Conservation (phyloP, 805 yeast genomes). For the Candida nonsorbophila region DNA sequence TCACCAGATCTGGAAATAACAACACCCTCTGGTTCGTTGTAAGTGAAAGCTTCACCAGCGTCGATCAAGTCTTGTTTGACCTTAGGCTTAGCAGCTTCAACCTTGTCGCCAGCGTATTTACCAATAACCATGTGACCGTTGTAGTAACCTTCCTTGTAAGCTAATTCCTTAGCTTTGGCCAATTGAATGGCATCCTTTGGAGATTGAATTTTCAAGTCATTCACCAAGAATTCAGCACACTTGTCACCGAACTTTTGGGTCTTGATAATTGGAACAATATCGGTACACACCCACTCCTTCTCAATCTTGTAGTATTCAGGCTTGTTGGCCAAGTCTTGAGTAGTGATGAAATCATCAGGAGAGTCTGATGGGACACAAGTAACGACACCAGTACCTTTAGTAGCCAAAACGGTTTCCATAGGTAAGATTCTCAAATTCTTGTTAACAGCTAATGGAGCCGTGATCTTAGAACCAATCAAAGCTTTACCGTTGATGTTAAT, state of each 20-base stretch:
- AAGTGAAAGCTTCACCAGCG: slow-evolving; percentile 75
- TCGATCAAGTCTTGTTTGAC: slow-evolving; percentile 78
- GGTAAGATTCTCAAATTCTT: slow-evolving; percentile 79
- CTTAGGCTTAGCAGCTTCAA: slow-evolving; percentile 85
- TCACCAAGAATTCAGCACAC: slow-evolving; percentile 79
- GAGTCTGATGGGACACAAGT: slow-evolving; percentile 99
- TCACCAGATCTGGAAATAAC: slow-evolving; percentile 96
- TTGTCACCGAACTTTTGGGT: slow-evolving; percentile 86
- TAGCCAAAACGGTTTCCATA: slow-evolving; percentile 93
- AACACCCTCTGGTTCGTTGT: slow-evolving; percentile 88
- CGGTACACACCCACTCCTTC: slow-evolving; percentile 78
- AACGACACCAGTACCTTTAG: slow-evolving; percentile 98
- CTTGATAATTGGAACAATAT: slow-evolving; percentile 65
- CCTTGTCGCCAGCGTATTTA: slow-evolving; percentile 80
- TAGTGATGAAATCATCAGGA: slow-evolving; percentile 93
- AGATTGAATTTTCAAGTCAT: slow-evolving; percentile 85
- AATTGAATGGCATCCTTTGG: slow-evolving; percentile 87
- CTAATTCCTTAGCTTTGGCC: slow-evolving; percentile 88
- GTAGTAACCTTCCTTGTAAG: slow-evolving; percentile 95
- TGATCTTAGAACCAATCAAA: slow-evolving; percentile 80
- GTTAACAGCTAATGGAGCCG: slow-evolving; percentile 75
- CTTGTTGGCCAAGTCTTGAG: slow-evolving; percentile 77
- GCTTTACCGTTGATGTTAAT: slow-evolving; percentile 60
- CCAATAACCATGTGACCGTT: slow-evolving; percentile 81
- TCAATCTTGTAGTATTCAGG: slow-evolving; percentile 86